Evolutionary conservation across 1,284 basidiomycete species (phyloP), one percentile per base, ranked within the genome.

Genomic region (Apiotrichum montevideense): DNA sequence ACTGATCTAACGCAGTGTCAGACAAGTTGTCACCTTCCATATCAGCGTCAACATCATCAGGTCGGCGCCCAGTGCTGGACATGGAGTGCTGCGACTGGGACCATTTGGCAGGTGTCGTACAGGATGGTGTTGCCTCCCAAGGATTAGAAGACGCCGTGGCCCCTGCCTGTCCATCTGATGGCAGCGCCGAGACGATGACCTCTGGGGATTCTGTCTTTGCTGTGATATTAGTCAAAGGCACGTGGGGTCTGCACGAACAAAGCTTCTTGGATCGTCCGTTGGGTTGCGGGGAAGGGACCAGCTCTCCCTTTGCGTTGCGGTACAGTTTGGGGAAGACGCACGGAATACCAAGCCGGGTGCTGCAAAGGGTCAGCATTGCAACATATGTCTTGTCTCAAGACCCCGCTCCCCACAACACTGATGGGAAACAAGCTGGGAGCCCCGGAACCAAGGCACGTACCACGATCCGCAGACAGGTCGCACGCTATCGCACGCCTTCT

Each of bases 321-420:
- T 63, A 59, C 6, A 66, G 55, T 49, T 63, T 61, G 35, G 64
- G 64, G 47, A 62, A 66, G 5, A 66, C 60, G 41, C 64, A 66
- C 4, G 62, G 56, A 13, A 59, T 63, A 46, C 58, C 58, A 0
- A 63, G 54, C 13, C 62, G 48, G 13, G 58, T 60, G 50, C 62
- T 63, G 51, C 3, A 33, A 21, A n/a, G 21, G 21, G 21, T 21
- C 21, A 21, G 21, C 21, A 21, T 21, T 21, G 21, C 21, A 21
- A 21, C 21, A 21, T 21, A 21, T 21, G 21, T 21, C 21, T 21
- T 21, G 21, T 21, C 21, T 21, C 21, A 21, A 21, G 21, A 21
- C 21, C 21, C 21, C 21, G 21, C 21, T 21, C 21, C 21, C 21
- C 21, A 21, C 21, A 21, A 21, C 21, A 21, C 21, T 21, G 21